Conservation (phyloP, 768 basidiomycete genomes). For the Trametes maxima region DNA sequence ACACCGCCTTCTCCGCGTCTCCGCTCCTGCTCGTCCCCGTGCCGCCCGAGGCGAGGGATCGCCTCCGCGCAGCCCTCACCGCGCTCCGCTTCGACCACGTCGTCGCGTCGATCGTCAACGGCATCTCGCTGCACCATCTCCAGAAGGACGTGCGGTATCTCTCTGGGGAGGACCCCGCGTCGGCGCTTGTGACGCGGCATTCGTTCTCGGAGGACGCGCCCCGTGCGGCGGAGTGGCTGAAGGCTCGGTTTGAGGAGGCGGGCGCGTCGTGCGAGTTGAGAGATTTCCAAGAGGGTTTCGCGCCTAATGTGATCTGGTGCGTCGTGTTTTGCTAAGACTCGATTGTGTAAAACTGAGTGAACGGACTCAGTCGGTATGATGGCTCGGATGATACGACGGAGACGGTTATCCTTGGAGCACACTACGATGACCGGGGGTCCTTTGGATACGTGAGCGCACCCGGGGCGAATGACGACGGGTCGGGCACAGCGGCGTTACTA, state of each 20-base stretch:
- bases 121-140: constrained; percentile 67
- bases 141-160: constrained; percentile 74
- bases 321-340: constrained; percentile 15
- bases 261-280: constrained; percentile 75
- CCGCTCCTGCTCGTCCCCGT: constrained; percentile 59
- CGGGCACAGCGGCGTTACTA: constrained; percentile 68
- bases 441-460: constrained; percentile 75
- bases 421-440: constrained; percentile 90
- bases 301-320: constrained; percentile 87
- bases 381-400: constrained; percentile 55
- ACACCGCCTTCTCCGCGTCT: constrained; percentile 56
- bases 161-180: constrained; percentile 79
- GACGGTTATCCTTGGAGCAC: constrained; percentile 75
- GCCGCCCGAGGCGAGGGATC: constrained; percentile 51
- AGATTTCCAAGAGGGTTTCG: constrained; percentile 68
- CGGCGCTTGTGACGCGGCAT: constrained; percentile 74
- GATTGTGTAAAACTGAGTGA: neutral
- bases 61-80: constrained; percentile 57
- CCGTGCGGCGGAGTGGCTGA: constrained; percentile 74
- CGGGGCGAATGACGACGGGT: constrained; percentile 65
- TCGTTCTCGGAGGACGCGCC: constrained; percentile 72
- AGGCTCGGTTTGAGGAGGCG: constrained; percentile 65
- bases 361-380: constrained; percentile 52
- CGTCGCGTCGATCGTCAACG: constrained; percentile 67
- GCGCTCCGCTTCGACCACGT: constrained; percentile 67